A percentile compares a stretch with the other conserved stretches of the same genome.
phyloP scores from a whole-genome alignment of 2,329 filamentous ascomycete species.

The Parastagonospora avenae region DNA sequence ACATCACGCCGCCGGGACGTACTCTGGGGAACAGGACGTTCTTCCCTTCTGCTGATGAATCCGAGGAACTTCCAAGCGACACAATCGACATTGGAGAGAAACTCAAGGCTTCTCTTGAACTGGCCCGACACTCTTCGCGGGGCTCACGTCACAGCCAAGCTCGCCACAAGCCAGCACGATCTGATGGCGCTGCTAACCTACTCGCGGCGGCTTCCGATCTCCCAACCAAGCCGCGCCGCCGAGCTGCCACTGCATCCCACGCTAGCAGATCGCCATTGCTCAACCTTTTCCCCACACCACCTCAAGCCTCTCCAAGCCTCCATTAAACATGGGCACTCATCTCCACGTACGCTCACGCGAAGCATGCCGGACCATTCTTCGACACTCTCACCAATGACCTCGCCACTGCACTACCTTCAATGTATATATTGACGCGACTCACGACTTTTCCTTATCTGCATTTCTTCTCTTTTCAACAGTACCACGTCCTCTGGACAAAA shows the following conservation, averaged over 20 bases:
- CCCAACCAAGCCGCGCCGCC: constrained; percentile 20
- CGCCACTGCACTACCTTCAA: neutral
- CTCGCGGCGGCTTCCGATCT: constrained; percentile 19
- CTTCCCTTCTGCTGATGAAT: constrained; percentile 35
- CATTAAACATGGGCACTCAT: constrained; percentile 3
- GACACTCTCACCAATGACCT: constrained; percentile 9
- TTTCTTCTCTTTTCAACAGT: too few relatives aligned
- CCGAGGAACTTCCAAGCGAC: constrained; percentile 8
- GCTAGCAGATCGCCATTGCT: constrained; percentile 28
- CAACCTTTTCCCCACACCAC: constrained; percentile 44
- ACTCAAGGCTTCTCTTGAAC: constrained; percentile 31
- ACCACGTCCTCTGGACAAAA: too few relatives aligned
- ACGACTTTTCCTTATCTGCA: neutral
- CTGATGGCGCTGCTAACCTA: constrained; percentile 41
- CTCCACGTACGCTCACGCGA: neutral
- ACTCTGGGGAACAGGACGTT: constrained; percentile 32
- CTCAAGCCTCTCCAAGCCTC: constrained; percentile 16
- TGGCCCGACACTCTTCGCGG: constrained; percentile 32
- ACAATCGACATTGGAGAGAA: constrained; percentile 22
- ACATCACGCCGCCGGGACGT: constrained; percentile 37
- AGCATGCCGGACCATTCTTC: constrained; percentile 1
- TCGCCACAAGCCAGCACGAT: constrained; percentile 40
- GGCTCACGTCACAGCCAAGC: constrained; percentile 16
- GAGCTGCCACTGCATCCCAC: constrained; percentile 36
- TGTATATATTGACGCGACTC: constrained; percentile 24